Evolutionary conservation across 2,329 filamentous ascomycete species (phyloP).

Genomic region (Paraphoma chrysanthemicola): DNA sequence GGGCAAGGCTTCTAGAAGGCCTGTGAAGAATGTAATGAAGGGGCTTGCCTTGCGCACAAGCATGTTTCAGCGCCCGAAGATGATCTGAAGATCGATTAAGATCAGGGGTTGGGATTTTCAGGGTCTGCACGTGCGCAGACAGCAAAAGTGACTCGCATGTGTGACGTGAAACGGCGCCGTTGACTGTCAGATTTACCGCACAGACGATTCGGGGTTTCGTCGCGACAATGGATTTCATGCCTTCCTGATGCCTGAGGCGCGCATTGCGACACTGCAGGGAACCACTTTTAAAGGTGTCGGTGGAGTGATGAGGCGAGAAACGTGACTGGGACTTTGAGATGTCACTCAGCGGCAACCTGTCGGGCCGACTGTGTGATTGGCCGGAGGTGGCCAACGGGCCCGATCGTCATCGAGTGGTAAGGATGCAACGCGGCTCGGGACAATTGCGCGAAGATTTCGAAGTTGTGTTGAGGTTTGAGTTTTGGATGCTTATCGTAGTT

Average conservation of each 20-base stretch:
- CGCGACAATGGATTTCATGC: no score
- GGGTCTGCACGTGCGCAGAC: not conserved
- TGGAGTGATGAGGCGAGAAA: not conserved
- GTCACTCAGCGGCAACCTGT: not conserved
- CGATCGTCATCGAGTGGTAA: not conserved
- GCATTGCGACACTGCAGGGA: not conserved
- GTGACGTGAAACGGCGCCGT: not conserved
- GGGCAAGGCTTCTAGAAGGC: no score
- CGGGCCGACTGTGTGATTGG: not conserved
- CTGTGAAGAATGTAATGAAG: no score
- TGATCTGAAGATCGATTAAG: not conserved
- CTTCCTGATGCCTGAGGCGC: not conserved
- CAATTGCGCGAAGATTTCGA: not conserved
- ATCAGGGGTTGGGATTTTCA: not conserved
- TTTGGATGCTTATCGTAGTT: not conserved
- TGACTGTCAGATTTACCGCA: not conserved
- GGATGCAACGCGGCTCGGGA: not conserved
- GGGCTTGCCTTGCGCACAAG: no score
- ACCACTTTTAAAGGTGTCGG: not conserved
- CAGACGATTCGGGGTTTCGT: not conserved
- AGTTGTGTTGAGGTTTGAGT: not conserved
- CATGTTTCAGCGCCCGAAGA: no score
- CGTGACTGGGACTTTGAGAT: not conserved
- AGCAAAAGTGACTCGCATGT: not conserved
- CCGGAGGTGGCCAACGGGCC: not conserved